A percentile compares a stretch with the other conserved stretches of the same genome.
Evolutionary conservation across 2,329 filamentous ascomycete species (phyloP).

Genomic region (Penicillium sp.): DNA sequence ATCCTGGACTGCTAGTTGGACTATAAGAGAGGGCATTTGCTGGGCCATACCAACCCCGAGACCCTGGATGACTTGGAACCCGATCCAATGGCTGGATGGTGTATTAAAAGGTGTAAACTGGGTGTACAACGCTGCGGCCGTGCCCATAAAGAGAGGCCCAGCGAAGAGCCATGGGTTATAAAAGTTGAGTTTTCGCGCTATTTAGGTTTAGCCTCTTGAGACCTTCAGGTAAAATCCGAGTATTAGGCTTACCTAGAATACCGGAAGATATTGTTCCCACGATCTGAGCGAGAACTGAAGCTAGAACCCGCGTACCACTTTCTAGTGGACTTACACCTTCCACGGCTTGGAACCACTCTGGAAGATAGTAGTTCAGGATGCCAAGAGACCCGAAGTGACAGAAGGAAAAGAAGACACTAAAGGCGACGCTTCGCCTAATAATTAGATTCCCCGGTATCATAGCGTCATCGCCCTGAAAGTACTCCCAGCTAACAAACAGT

Average conservation of each 20-base stretch:
- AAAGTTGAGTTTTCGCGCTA: background rate
- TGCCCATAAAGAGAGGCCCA: slow-evolving; percentile 5
- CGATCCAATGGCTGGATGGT: slow-evolving; percentile 6
- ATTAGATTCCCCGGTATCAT: slow-evolving; percentile 8
- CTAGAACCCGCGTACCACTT: background rate
- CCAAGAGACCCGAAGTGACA: background rate
- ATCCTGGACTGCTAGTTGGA: slow-evolving; percentile 3
- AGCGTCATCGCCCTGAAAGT: slow-evolving; percentile 2
- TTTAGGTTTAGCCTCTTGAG: background rate
- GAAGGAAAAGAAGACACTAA: background rate
- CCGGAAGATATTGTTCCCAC: background rate
- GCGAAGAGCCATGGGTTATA: slow-evolving; percentile 6
- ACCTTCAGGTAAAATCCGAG: background rate
- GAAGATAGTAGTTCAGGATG: background rate
- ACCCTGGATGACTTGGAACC: slow-evolving; percentile 8
- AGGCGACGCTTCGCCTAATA: background rate
- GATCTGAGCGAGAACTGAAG: background rate
- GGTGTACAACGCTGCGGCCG: background rate
- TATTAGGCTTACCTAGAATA: background rate
- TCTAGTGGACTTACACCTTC: background rate
- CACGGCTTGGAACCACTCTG: background rate
- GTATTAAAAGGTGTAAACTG: background rate
- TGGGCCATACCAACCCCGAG: slow-evolving; percentile 4
- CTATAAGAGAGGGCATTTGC: slow-evolving; percentile 6
- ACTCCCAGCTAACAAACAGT: slow-evolving; percentile 2